Conservation (phyloP, 345 rosid species). For the Linum usitatissimum region DNA sequence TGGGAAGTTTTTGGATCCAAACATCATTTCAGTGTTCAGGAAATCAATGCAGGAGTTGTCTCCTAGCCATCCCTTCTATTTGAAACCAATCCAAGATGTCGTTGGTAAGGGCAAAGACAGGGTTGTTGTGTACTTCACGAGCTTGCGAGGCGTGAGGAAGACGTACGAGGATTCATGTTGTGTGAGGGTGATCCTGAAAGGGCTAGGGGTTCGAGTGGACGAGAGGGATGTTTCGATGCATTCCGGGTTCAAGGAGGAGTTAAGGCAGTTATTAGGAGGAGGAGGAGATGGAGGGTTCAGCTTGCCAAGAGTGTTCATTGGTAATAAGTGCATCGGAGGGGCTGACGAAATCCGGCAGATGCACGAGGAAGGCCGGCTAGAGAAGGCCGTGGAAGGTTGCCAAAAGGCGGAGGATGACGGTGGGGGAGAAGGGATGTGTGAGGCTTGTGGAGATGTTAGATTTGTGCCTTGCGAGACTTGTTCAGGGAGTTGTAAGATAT, state of each 20-base stretch:
- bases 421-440: conserved; percentile 35
- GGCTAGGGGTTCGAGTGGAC: conserved; percentile 49
- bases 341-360: conserved; percentile 20
- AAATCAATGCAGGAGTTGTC: conserved; percentile 49
- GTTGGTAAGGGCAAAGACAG: conserved; percentile 17
- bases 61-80: conserved; percentile 45
- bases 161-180: conserved; percentile 74
- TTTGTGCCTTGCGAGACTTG: conserved; percentile 91
- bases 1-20: conserved; percentile 46
- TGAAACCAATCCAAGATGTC: conserved; percentile 14
- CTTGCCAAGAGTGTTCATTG: conserved; percentile 20
- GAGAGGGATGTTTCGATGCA: conserved; percentile 89
- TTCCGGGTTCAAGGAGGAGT: conserved; percentile 53
- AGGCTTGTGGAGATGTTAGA: conserved; percentile 83
- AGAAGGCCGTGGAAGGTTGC: conserved; percentile 28
- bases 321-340: conserved; percentile 19
- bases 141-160: conserved; percentile 68
- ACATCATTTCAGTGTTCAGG: conserved; percentile 46
- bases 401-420: conserved; percentile 34
- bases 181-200: conserved; percentile 56
- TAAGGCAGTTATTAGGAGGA: conserved; percentile 19
- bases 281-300: conserved; percentile 13
- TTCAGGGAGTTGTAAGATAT: conserved; percentile 85
- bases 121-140: conserved; percentile 21
- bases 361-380: conserved; percentile 24